phyloP scores from a whole-genome alignment of 108 stramenopile genomes.

The Pelagomonas calceolata region DNA sequence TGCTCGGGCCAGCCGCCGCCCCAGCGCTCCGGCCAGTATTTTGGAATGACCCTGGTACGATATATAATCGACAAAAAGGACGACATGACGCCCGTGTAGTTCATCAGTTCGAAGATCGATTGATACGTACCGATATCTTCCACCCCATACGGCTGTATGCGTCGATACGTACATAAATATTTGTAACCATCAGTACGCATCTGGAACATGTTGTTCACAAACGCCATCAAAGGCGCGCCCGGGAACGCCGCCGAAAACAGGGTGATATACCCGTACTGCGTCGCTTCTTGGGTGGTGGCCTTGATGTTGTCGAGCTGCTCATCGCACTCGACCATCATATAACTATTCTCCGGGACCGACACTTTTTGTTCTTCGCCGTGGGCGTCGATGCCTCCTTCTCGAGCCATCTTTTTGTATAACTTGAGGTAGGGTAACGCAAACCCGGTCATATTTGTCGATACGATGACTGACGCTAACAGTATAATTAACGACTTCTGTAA shows the following conservation, averaged over 20 bases:
- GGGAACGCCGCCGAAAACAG: slow-evolving; percentile 46
- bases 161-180: slow-evolving; percentile 23
- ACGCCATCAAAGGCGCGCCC: slow-evolving; percentile 30
- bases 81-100: slow-evolving; percentile 28
- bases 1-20: neutral
- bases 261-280: slow-evolving; percentile 36
- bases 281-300: slow-evolving; percentile 21
- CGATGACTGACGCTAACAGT: slow-evolving; percentile 6
- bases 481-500: slow-evolving; percentile 5
- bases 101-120: slow-evolving; percentile 31
- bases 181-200: slow-evolving; percentile 41
- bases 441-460: neutral
- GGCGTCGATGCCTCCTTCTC: neutral
- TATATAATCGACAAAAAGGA: slow-evolving; percentile 1
- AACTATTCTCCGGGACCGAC: neutral
- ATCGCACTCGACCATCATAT: neutral
- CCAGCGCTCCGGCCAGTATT: neutral
- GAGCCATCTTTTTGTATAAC: neutral
- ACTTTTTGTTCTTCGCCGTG: neutral
- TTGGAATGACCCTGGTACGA: neutral
- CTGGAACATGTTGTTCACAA: slow-evolving; percentile 36
- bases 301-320: slow-evolving; percentile 19
- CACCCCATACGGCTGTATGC: slow-evolving; percentile 28
- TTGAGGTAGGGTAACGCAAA: neutral
- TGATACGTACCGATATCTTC: slow-evolving; percentile 45